These are phyloP conservation scores for Leptodontidium sp. DNA, from an alignment of 2,329 filamentous ascomycete species.

Conservation along the genomic window DNA sequence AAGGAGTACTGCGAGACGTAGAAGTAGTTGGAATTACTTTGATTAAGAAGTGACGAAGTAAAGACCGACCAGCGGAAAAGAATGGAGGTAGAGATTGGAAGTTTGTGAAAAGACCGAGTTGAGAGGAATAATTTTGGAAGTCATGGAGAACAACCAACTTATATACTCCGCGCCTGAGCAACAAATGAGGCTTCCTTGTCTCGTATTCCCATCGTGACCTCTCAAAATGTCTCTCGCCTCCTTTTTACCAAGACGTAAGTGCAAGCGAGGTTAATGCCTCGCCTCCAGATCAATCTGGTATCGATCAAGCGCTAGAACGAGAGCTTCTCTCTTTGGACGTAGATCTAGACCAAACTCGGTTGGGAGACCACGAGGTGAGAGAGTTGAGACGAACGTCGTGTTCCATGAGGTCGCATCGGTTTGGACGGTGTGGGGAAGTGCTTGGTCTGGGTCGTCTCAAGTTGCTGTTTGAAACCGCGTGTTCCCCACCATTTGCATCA, in stretches of 20 bases:
- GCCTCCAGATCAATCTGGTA: background rate
- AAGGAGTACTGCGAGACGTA: background rate
- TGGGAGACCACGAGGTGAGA: background rate
- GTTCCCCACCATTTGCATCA: background rate
- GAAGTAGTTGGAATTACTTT: background rate
- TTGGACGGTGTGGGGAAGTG: background rate
- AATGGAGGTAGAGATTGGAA: constrained; percentile 1
- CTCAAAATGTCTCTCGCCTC: background rate
- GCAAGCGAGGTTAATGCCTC: constrained; percentile 4
- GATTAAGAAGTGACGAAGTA: background rate
- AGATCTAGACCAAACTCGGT: background rate
- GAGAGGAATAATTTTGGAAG: background rate
- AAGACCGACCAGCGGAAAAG: constrained; percentile 10
- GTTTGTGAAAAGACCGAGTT: background rate
- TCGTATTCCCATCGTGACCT: constrained; percentile 6
- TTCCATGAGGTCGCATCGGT: background rate
- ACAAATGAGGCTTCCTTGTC: background rate
- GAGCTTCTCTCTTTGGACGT: background rate
- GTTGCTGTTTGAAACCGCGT: constrained; percentile 6
- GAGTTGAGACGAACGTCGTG: constrained; percentile 7
- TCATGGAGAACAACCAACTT: background rate
- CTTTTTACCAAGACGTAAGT: background rate
- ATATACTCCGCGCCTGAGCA: background rate
- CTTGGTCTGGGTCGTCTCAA: constrained; percentile 3
- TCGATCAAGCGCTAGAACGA: background rate